Conservation (phyloP, 345 rosid species). For the Brassica cretica region DNA sequence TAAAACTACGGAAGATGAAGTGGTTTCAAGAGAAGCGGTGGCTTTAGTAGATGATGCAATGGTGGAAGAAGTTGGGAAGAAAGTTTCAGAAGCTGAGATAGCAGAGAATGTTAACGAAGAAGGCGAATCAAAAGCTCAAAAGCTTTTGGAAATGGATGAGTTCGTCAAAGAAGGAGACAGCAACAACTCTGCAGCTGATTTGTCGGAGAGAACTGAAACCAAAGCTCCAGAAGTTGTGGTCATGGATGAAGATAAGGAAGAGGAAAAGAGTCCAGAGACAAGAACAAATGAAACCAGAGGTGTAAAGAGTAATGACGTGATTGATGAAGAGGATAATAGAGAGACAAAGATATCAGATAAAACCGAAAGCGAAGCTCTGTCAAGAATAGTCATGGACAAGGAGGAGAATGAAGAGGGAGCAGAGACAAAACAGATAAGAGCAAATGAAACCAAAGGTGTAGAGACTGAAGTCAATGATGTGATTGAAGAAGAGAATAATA, state of each 20-base stretch:
- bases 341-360: conserved; percentile 18
- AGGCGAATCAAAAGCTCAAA: conserved; percentile 33
- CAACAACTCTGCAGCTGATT: conserved; percentile 22
- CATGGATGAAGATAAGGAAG: conserved; percentile 33
- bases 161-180: conserved; percentile 31
- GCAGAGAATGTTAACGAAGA: conserved; percentile 28
- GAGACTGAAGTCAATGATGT: conserved; percentile 15
- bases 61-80: conserved; percentile 19
- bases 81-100: conserved; percentile 39
- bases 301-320: not conserved
- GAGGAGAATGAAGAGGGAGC: not conserved
- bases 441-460: conserved; percentile 25
- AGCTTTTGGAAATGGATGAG: conserved; percentile 32
- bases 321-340: conserved; percentile 9
- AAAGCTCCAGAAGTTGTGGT: conserved; percentile 40
- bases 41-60: not conserved
- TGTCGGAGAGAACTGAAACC: conserved; percentile 40
- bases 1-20: not conserved
- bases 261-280: conserved; percentile 8
- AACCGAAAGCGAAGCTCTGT: conserved; percentile 27
- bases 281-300: conserved; percentile 31
- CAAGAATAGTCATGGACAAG: conserved; percentile 7
- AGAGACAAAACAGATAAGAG: conserved; percentile 6
- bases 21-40: conserved; percentile 23
- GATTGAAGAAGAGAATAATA: conserved; percentile 14